Evolutionary conservation across 495 filamentous ascomycete species (phyloP).

Genomic region (Penicillium pancosmium): DNA sequence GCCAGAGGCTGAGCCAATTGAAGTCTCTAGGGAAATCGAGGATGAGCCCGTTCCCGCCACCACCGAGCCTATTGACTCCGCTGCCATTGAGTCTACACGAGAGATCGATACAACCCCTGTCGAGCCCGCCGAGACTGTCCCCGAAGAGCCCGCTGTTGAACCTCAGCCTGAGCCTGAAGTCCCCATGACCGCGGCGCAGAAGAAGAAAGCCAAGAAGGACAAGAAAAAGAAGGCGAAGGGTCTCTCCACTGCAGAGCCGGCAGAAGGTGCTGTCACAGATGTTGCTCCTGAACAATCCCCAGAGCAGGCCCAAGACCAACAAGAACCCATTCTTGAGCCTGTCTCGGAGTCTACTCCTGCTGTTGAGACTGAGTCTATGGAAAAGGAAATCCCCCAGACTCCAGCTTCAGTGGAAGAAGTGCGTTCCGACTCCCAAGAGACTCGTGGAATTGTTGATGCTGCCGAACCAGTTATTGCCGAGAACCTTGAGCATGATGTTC

Average conservation of each 20-base stretch:
- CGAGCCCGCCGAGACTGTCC: slow-evolving; percentile 3
- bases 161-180: slow-evolving; percentile 22
- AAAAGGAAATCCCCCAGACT: slow-evolving; percentile 7
- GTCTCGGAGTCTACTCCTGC: neutral
- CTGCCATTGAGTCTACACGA: neutral
- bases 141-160: neutral
- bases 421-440: slow-evolving; percentile 5
- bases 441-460: slow-evolving; percentile 8
- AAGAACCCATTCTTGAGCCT: neutral
- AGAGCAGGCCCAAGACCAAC: slow-evolving; percentile 8
- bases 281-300: slow-evolving; percentile 8
- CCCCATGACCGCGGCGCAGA: slow-evolving; percentile 28
- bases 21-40: slow-evolving; percentile 9
- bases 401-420: slow-evolving; percentile 1
- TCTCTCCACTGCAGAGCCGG: slow-evolving; percentile 18
- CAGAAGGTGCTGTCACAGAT: slow-evolving; percentile 5
- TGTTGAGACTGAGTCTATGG: slow-evolving; percentile 1
- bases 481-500: neutral
- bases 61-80: neutral
- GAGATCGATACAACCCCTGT: neutral
- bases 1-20: slow-evolving; percentile 6
- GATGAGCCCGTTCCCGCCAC: slow-evolving; percentile 4
- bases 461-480: slow-evolving; percentile 2
- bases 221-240: slow-evolving; percentile 37
- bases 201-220: slow-evolving; percentile 47